Percentiles rank a stretch among this genome's conserved stretches.
Conservation (phyloP, 2,329 filamentous ascomycete genomes). For the Neofusicoccum parvum region DNA sequence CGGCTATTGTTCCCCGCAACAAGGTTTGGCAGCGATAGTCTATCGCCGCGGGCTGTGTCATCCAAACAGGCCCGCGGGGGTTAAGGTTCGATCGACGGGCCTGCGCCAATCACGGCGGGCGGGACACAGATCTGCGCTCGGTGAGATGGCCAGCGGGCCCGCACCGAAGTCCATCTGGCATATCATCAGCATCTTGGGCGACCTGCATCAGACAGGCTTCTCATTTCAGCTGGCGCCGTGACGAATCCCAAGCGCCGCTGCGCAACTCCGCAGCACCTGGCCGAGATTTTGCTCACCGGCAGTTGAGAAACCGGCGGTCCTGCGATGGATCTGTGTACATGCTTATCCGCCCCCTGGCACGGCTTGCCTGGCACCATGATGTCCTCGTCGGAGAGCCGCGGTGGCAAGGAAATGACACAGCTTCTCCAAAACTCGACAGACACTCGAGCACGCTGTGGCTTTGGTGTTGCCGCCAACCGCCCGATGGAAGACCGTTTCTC, state of each 20-base stretch:
- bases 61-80: not conserved
- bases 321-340: too few species aligned
- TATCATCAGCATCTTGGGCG: not conserved
- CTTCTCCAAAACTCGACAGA: too few species aligned
- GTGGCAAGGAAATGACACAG: too few species aligned
- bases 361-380: too few species aligned
- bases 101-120: not conserved
- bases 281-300: not conserved
- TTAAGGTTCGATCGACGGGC: not conserved
- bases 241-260: too few species aligned
- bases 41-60: not conserved
- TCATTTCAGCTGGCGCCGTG: not conserved
- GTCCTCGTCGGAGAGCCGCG: too few species aligned
- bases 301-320: not conserved
- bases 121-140: not conserved
- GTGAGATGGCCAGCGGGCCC: not conserved
- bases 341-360: too few species aligned
- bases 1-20: not conserved
- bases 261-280: too few species aligned
- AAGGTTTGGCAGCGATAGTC: not conserved
- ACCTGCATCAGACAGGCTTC: not conserved
- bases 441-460: too few species aligned
- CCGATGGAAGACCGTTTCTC: too few species aligned
- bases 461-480: too few species aligned
- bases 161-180: constrained; percentile 6